Evolutionary conservation across 495 filamentous ascomycete genomes (phyloP).

Genomic region (Penicillium riverlandense): DNA sequence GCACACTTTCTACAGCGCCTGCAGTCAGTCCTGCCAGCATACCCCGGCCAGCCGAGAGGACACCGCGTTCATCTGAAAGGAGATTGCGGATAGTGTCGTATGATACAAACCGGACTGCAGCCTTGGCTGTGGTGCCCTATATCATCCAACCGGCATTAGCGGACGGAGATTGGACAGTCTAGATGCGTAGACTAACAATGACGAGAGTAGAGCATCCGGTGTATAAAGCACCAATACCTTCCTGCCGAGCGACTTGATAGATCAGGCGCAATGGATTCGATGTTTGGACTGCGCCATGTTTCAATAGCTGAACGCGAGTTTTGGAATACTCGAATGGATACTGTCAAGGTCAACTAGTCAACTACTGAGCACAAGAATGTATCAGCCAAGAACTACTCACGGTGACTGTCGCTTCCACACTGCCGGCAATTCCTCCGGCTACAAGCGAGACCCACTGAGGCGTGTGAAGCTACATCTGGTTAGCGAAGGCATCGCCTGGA

Average conservation of each 20-base stretch:
- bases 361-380: neutral
- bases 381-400: too few species aligned
- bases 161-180: too few species aligned
- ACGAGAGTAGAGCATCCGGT: constrained; percentile 58
- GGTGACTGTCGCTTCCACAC: constrained; percentile 47
- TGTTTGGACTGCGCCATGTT: constrained; percentile 31
- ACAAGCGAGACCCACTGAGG: constrained; percentile 39
- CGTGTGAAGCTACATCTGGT: constrained; percentile 1
- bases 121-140: constrained; percentile 55
- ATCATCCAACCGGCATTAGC: too few species aligned
- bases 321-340: constrained; percentile 68
- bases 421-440: constrained; percentile 49
- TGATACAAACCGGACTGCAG: constrained; percentile 56
- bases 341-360: constrained; percentile 12
- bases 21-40: constrained; percentile 56
- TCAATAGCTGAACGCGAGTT: constrained; percentile 55
- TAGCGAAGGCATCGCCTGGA: neutral
- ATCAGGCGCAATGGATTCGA: constrained; percentile 51
- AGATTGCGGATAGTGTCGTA: constrained; percentile 59
- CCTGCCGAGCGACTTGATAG: constrained; percentile 37
- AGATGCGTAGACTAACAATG: constrained; percentile 27
- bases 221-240: constrained; percentile 52
- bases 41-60: constrained; percentile 46
- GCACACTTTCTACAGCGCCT: constrained; percentile 51
- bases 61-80: constrained; percentile 51